phyloP scores from a whole-genome alignment of 148 eudicot genomes.

The Rhododendron griersonianum region DNA sequence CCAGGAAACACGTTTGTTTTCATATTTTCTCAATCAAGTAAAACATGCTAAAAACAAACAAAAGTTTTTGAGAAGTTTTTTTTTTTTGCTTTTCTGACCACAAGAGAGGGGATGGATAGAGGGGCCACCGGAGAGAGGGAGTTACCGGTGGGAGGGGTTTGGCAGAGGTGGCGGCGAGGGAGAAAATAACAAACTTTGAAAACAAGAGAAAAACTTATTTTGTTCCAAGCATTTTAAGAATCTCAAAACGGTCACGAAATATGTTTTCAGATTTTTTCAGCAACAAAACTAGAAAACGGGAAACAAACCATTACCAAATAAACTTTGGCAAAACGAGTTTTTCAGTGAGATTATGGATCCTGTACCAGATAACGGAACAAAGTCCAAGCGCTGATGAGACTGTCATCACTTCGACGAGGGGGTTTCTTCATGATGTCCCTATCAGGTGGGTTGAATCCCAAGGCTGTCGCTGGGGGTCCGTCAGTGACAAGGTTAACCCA shows the following conservation, averaged over 20 bases:
- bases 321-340: background rate
- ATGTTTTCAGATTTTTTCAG: background rate
- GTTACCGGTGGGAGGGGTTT: no score
- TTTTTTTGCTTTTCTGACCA: background rate
- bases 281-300: background rate
- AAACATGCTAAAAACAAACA: background rate
- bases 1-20: background rate
- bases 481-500: conserved; percentile 93
- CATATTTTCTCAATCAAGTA: no score
- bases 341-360: background rate
- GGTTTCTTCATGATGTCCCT: conserved; percentile 82
- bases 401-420: conserved; percentile 71
- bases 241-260: background rate
- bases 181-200: background rate
- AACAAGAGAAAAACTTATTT: no score
- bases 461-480: conserved; percentile 92
- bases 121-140: no score
- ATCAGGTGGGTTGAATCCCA: conserved; percentile 93
- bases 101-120: background rate
- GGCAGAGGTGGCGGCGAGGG: no score
- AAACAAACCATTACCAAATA: background rate
- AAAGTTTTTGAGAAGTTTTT: background rate
- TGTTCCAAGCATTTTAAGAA: background rate
- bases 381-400: conserved; percentile 74
- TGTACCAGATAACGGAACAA: conserved; percentile 76